A percentile compares a stretch with the other conserved stretches of the same genome.
phyloP scores from a whole-genome alignment of 257 asterid species.

The Schizonepeta tenuifolia region DNA sequence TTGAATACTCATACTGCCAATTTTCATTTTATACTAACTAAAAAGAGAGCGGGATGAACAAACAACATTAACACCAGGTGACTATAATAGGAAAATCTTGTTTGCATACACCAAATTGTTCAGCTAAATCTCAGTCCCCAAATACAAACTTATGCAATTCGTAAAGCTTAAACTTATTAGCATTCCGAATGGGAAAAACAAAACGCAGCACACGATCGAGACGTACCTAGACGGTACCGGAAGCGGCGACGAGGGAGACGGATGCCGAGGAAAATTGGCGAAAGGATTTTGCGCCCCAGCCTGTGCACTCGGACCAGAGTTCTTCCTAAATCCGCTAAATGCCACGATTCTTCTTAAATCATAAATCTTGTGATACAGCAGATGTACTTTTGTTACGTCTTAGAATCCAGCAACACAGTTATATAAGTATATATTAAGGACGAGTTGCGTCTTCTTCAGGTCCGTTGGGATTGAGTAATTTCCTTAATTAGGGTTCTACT shows the following conservation, averaged over 20 bases:
- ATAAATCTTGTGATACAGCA: constrained; percentile 29
- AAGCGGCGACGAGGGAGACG: constrained; percentile 42
- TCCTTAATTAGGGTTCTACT: constrained; percentile 18
- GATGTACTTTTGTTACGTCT: neutral
- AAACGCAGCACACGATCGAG: neutral
- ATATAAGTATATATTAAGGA: neutral
- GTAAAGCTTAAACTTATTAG: neutral
- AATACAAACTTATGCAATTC: neutral
- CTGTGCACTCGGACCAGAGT: constrained; percentile 57
- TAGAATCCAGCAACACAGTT: neutral
- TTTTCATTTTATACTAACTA: neutral
- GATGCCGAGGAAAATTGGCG: constrained; percentile 41
- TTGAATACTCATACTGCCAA: neutral
- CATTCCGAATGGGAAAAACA: neutral
- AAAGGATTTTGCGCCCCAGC: constrained; percentile 44
- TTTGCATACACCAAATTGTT: neutral
- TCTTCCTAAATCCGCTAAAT: constrained; percentile 62
- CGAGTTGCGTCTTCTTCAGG: constrained; percentile 7
- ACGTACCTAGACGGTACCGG: constrained; percentile 48
- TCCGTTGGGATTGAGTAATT: neutral
- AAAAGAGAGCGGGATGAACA: neutral
- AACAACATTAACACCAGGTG: neutral
- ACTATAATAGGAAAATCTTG: neutral
- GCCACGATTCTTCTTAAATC: constrained; percentile 37
- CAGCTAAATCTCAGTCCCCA: constrained; percentile 11